Percentiles rank a stretch among this genome's conserved stretches.
Conservation (phyloP, 176 grass and related monocot genomes). For the Raddia distichophylla region DNA sequence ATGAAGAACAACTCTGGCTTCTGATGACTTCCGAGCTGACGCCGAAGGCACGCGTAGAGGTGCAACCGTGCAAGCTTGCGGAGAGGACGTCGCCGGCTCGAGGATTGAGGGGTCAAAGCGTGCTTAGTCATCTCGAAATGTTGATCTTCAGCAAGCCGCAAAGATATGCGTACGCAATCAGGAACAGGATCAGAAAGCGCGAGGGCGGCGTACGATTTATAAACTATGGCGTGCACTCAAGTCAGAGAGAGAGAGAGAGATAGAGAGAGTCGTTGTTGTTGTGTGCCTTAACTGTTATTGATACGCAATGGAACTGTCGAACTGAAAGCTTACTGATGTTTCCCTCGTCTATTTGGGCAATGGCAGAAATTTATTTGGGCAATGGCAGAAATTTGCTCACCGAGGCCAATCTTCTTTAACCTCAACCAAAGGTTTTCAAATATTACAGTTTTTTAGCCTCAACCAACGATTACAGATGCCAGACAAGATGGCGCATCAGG, state of each 20-base stretch:
- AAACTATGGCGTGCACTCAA: slow-evolving; percentile 23
- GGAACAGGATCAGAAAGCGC: neutral
- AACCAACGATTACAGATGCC: neutral
- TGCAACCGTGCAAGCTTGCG: no score
- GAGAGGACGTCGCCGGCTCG: neutral
- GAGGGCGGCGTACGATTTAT: neutral
- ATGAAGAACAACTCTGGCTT: no score
- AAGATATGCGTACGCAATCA: slow-evolving; percentile 18
- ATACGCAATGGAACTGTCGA: neutral
- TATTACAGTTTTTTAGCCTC: neutral
- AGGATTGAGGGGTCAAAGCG: neutral
- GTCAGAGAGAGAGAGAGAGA: neutral
- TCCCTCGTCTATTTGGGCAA: neutral
- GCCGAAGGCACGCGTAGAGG: neutral
- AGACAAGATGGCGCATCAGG: neutral
- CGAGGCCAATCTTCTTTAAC: no score
- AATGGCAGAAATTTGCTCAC: no score
- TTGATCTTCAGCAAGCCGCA: neutral
- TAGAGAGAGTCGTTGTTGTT: neutral
- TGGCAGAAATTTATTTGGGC: no score
- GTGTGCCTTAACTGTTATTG: neutral
- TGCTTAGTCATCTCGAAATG: neutral
- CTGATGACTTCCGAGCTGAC: neutral
- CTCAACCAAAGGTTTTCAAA: no score
- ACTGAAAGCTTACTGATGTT: neutral